Conservation (phyloP, 202 grass and related monocot species). For the Panicum hallii region DNA sequence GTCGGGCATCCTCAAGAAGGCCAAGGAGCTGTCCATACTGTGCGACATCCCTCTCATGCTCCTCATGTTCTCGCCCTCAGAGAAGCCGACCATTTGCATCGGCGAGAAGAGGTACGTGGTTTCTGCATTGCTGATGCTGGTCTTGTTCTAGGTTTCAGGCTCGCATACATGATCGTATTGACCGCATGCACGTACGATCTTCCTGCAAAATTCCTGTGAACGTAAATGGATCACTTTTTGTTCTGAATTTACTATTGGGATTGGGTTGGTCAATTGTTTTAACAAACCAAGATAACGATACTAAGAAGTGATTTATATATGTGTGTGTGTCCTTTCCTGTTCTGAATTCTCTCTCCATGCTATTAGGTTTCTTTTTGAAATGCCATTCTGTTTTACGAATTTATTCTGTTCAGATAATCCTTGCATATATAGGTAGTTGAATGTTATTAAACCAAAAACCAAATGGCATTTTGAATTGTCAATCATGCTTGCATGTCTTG, state of each 20-base stretch:
- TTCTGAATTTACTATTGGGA: not conserved
- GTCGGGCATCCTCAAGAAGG: constrained; percentile 86
- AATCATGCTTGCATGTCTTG: not conserved
- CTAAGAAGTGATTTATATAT: not conserved
- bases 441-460: not conserved
- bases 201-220: not conserved
- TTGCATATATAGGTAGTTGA: not conserved
- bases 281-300: not conserved
- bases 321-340: not conserved
- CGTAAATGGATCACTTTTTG: not conserved
- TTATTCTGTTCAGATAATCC: not conserved
- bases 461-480: not conserved
- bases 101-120: constrained; percentile 63
- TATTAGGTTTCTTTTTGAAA: not conserved
- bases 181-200: not conserved
- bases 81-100: constrained; percentile 76
- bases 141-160: not conserved
- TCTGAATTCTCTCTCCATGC: not conserved
- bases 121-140: not conserved
- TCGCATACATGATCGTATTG: not conserved
- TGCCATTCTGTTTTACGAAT: not conserved
- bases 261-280: not conserved
- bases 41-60: constrained; percentile 81
- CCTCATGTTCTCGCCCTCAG: constrained; percentile 76
- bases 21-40: constrained; percentile 79